phyloP scores from a whole-genome alignment of 2,329 filamentous ascomycete species.

The Penicillium freii region DNA sequence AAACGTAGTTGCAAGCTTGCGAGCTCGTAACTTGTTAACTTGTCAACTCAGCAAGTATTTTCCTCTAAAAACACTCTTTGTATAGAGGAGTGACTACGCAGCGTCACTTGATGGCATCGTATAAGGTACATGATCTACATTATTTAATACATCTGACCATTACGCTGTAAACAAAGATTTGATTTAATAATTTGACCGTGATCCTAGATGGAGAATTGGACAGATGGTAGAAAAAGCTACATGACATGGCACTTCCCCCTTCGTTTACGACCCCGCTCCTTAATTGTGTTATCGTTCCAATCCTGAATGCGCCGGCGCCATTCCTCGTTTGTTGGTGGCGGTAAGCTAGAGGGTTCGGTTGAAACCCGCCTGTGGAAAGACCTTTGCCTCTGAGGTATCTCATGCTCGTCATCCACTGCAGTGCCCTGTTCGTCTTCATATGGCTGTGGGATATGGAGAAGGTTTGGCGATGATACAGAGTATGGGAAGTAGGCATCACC shows the following conservation, averaged over 20 bases:
- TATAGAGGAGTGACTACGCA: neutral
- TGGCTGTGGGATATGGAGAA: slow-evolving; percentile 26
- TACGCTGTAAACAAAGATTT: neutral
- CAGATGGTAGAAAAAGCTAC: slow-evolving; percentile 24
- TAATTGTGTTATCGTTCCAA: slow-evolving; percentile 41
- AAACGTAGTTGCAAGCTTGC: neutral
- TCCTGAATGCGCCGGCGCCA: slow-evolving; percentile 41
- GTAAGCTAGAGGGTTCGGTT: slow-evolving; percentile 34
- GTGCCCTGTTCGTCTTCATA: slow-evolving; percentile 20
- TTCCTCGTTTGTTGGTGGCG: slow-evolving; percentile 33
- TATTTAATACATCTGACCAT: neutral
- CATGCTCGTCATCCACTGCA: slow-evolving; percentile 21
- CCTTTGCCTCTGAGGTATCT: slow-evolving; percentile 20
- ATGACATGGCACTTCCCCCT: slow-evolving; percentile 41
- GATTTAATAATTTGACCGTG: neutral
- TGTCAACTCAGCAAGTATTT: neutral
- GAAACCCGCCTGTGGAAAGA: slow-evolving; percentile 32
- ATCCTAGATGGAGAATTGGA: neutral
- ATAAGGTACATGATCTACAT: neutral
- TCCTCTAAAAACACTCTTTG: neutral
- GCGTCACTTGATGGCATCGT: neutral
- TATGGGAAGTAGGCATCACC: slow-evolving; percentile 29
- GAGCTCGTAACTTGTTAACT: neutral
- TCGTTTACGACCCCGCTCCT: slow-evolving; percentile 35
- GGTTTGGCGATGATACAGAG: slow-evolving; percentile 36